phyloP scores from a whole-genome alignment of 2,329 filamentous ascomycete species.

The Tolypocladium pustulatum region DNA sequence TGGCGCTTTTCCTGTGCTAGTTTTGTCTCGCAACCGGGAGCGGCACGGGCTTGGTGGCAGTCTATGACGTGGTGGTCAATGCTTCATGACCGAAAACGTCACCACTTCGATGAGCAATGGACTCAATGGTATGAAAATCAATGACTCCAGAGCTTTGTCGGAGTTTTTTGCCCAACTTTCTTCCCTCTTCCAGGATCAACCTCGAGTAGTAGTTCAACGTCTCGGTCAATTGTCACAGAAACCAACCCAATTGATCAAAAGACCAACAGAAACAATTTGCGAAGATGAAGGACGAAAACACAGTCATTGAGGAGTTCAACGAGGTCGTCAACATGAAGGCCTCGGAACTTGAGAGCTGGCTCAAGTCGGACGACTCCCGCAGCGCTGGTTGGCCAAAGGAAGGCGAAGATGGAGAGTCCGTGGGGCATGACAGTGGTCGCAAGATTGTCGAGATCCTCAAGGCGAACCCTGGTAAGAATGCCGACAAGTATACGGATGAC shows the following conservation, averaged over 20 bases:
- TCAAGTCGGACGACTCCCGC: conserved; percentile 45
- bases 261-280: too few relatives aligned
- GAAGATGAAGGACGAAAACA: conserved; percentile 13
- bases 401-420: conserved; percentile 45
- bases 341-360: conserved; percentile 50
- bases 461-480: conserved; percentile 47
- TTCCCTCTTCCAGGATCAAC: background rate
- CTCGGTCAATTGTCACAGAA: background rate
- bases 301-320: conserved; percentile 48
- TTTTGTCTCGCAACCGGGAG: background rate
- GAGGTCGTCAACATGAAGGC: conserved; percentile 56
- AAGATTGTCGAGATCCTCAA: conserved; percentile 54
- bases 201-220: background rate
- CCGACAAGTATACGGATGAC: conserved; percentile 44
- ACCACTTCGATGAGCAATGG: background rate
- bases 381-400: conserved; percentile 51
- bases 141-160: background rate
- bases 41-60: background rate
- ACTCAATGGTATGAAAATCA: background rate
- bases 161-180: background rate
- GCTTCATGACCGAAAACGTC: conserved; percentile 1
- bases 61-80: conserved; percentile 1
- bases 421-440: conserved; percentile 53
- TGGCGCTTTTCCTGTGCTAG: background rate
- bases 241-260: background rate